Conservation (phyloP, 2,329 filamentous ascomycete species). For the Colletotrichum horii region DNA sequence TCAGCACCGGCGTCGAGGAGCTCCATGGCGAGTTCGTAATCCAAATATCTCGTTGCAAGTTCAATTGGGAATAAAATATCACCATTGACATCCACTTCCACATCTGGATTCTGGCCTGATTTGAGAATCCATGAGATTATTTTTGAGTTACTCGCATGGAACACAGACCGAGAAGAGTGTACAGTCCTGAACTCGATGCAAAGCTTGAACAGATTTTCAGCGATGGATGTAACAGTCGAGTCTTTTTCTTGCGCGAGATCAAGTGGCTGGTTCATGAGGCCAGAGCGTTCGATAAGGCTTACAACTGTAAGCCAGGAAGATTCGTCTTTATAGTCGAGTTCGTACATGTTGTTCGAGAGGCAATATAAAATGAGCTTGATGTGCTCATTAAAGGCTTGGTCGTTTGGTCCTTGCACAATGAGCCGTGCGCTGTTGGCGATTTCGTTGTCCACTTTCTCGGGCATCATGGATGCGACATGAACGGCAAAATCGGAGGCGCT, state of each 20-base stretch:
- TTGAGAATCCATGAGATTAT: not conserved
- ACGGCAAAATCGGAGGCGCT: rapidly evolving
- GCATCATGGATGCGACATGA: not conserved
- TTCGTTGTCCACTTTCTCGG: rapidly evolving
- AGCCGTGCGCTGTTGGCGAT: rapidly evolving
- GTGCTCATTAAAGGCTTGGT: not conserved
- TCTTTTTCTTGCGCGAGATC: not conserved
- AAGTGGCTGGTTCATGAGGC: not conserved
- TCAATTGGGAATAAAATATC: not conserved
- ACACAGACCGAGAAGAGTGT: not conserved
- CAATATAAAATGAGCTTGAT: rapidly evolving
- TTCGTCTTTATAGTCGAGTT: rapidly evolving
- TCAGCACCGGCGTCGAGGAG: not conserved
- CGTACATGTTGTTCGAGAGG: not conserved
- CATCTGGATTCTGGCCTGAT: not conserved
- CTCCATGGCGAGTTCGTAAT: not conserved
- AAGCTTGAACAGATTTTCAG: not conserved
- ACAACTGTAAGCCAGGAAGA: rapidly evolving
- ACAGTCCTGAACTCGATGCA: not conserved
- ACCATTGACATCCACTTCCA: not conserved
- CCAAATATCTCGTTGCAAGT: not conserved
- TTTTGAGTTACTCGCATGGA: not conserved
- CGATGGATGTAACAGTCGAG: not conserved
- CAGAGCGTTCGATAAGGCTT: rapidly evolving
- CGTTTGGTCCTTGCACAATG: rapidly evolving